Evolutionary conservation across 2,329 filamentous ascomycete species (phyloP), one percentile per base, ranked within the genome.

Genomic region (Didymellaceae sp.): DNA sequence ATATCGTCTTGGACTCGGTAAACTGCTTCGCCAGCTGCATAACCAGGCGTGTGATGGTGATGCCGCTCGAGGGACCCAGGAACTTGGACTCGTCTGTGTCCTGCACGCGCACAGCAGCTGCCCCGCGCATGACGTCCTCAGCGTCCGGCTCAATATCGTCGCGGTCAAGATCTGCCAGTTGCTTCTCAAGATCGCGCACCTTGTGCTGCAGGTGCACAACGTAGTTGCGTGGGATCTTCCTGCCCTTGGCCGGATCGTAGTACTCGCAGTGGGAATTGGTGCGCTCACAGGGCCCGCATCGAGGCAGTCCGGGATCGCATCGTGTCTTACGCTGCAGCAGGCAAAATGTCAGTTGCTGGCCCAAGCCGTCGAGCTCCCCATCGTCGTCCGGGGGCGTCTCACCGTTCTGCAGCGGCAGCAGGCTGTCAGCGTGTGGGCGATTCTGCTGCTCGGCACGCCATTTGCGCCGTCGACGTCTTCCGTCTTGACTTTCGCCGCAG

Each of bases 11-110:
- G 5, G 91, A 88, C 65, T 94, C 89, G 20, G 91, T 95, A 66
- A 93, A 96, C 57, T 91, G 88, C 76, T 96, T 97, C 44, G 93
- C 93, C 74, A 96, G 86, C 71, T 97, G 92, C 89, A 99, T 97
- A 9, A 99, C 87, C 61, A 97, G 81, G 22, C 93, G 86, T 10
- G 92, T 96, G 78, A 97, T 96, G 67, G 91, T 90, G 65, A 97
- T 96, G 52, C 93, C 94, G 71, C 93, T 97, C 39, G 92, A 96
- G 2, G 94, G 90, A 0, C 94, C 94, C 2, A 99, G 79, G 70
- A 94, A 97, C 56, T 93, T 89, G 13, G 90, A 86, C 74, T 97
- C 93, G 70, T 96, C 91, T 47, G 87, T 86, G 63, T 93, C 90
- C 65, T 88, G 86, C 43, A 97, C 84, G 33, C 87, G 88, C 62